Percentiles rank a stretch among this genome's conserved stretches.
Conservation (phyloP, 768 basidiomycete species). For the Daedaleopsis sinensis region DNA sequence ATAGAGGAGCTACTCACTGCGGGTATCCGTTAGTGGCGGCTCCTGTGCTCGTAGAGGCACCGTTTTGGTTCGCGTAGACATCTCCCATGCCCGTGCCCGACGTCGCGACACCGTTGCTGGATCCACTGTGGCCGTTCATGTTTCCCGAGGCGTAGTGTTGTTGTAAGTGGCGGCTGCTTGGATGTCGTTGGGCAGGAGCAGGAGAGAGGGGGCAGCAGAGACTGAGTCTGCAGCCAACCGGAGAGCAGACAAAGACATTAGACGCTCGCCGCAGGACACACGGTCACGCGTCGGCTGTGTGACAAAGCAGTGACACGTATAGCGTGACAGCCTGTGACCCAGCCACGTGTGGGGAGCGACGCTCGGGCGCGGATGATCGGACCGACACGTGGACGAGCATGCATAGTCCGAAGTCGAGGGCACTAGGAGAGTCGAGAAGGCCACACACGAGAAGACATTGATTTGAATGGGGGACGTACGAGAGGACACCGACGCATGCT, state of each 20-base stretch:
- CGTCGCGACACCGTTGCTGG: constrained; percentile 48
- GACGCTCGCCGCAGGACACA: not conserved
- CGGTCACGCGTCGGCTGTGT: not conserved
- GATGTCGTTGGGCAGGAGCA: not conserved
- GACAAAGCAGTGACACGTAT: not conserved
- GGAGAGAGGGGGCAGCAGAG: not conserved
- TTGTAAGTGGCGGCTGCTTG: not conserved
- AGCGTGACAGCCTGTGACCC: not conserved
- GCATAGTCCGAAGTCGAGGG: not conserved
- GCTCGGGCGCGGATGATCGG: not conserved
- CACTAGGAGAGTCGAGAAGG: not conserved
- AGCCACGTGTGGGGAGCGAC: not conserved
- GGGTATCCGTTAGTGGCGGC: constrained; percentile 52
- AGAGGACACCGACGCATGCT: too few relatives aligned
- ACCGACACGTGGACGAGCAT: constrained; percentile 5
- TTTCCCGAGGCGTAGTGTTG: not conserved
- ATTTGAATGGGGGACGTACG: too few relatives aligned
- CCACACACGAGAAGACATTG: not conserved
- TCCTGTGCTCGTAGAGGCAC: constrained; percentile 34
- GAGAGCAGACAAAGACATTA: constrained; percentile 9
- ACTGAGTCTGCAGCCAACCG: constrained; percentile 5
- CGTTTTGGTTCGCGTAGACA: constrained; percentile 35
- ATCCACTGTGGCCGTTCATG: constrained; percentile 54
- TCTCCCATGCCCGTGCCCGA: constrained; percentile 21
- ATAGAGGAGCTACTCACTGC: constrained; percentile 52